Conservation (phyloP, 306 rosid species). For the Ormosia semicastrata region DNA sequence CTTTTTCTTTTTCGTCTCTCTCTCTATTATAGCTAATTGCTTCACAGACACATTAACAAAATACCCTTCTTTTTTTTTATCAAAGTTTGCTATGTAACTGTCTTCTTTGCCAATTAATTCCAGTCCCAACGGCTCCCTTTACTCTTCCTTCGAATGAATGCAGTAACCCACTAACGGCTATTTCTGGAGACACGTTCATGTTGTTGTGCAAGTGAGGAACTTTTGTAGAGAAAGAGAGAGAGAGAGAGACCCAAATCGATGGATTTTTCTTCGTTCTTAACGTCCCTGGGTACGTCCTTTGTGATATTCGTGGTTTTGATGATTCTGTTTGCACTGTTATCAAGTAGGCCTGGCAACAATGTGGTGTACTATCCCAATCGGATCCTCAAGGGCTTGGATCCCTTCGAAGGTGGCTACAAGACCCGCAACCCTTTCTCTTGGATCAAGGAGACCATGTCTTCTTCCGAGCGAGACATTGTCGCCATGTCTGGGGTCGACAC, state of each 20-base stretch:
- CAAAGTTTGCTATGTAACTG: neutral
- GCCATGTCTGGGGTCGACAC: slow-evolving; percentile 82
- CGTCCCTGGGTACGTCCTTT: slow-evolving; percentile 88
- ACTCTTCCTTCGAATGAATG: neutral
- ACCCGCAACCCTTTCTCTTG: slow-evolving; percentile 75
- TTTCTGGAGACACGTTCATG: neutral
- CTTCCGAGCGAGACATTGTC: slow-evolving; percentile 72
- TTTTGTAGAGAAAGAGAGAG: neutral
- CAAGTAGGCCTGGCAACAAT: slow-evolving; percentile 64
- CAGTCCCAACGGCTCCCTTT: neutral
- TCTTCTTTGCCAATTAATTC: neutral
- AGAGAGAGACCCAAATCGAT: slow-evolving; percentile 37
- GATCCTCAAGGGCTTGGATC: slow-evolving; percentile 75
- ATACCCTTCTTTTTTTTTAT: neutral
- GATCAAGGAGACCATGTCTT: slow-evolving; percentile 66
- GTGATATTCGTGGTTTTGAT: slow-evolving; percentile 65
- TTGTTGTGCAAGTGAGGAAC: neutral
- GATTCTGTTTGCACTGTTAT: slow-evolving; percentile 61
- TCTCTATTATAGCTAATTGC: neutral
- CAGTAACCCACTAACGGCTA: neutral
- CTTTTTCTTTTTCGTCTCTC: neutral
- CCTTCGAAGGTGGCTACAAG: slow-evolving; percentile 44
- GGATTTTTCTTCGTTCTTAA: slow-evolving; percentile 79
- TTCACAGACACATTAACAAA: neutral
- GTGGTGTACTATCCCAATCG: slow-evolving; percentile 94